Conservation (phyloP, 2,329 filamentous ascomycete genomes). For the Knufia petricola region DNA sequence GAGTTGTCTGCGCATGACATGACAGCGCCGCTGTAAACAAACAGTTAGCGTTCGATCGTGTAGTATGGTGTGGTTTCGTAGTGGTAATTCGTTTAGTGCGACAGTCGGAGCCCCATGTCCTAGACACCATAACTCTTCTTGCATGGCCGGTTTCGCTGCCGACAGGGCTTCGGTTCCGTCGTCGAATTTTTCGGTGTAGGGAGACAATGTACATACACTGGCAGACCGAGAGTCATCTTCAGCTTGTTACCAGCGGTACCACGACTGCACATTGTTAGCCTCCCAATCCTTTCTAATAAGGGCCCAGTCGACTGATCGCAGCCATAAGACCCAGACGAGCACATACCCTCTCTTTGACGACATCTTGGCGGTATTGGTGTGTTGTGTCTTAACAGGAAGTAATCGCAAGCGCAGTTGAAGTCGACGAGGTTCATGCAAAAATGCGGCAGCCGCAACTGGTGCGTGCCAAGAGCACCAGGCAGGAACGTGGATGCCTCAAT, state of each 20-base stretch:
- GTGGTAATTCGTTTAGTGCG: not conserved
- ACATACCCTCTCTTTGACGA: slow-evolving; percentile 23
- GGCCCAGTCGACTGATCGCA: too few relatives aligned
- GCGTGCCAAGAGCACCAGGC: slow-evolving; percentile 3
- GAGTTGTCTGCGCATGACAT: slow-evolving; percentile 99
- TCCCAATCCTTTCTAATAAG: slow-evolving; percentile 5
- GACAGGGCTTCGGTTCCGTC: not conserved
- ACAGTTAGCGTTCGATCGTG: not conserved
- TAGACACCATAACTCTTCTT: not conserved
- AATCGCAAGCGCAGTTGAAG: not conserved
- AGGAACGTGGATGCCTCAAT: too few relatives aligned
- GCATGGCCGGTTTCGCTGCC: not conserved
- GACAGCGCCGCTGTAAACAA: slow-evolving; percentile 72
- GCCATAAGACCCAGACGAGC: not conserved
- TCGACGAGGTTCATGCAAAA: not conserved
- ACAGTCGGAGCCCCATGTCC: not conserved
- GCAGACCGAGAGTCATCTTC: slow-evolving; percentile 99
- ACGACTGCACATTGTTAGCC: slow-evolving; percentile 37
- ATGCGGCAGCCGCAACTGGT: too few relatives aligned
- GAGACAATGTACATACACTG: slow-evolving; percentile 65
- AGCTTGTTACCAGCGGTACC: slow-evolving; percentile 99
- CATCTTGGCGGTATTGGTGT: slow-evolving; percentile 7
- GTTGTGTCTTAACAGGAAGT: not conserved
- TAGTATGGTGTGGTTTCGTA: not conserved
- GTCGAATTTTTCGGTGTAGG: slow-evolving; percentile 7